Evolutionary conservation across 495 filamentous ascomycete genomes (phyloP).

Genomic region (Xylaria palmicola): DNA sequence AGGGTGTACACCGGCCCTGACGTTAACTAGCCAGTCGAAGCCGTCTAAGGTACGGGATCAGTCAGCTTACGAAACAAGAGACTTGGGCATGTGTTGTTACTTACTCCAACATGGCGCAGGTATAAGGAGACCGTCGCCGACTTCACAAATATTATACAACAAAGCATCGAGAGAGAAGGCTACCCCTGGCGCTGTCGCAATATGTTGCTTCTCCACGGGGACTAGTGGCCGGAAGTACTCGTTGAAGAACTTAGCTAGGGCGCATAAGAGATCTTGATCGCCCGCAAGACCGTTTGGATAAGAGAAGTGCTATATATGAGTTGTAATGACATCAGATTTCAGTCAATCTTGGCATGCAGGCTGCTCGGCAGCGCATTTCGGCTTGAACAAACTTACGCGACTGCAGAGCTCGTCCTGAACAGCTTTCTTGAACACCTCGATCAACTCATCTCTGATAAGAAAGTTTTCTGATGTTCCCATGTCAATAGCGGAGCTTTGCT

Average conservation of each 20-base stretch:
- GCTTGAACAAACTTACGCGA: neutral
- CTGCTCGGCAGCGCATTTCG: too few relatives aligned
- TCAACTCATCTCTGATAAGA: slow-evolving; percentile 28
- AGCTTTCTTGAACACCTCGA: slow-evolving; percentile 12
- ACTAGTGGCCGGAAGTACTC: neutral
- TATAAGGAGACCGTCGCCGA: slow-evolving; percentile 46
- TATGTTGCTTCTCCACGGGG: neutral
- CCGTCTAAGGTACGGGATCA: neutral
- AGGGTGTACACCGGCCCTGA: slow-evolving; percentile 36
- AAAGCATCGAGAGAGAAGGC: slow-evolving; percentile 37
- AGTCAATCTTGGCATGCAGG: neutral
- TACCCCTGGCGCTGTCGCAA: slow-evolving; percentile 36
- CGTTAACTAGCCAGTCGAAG: slow-evolving; percentile 27
- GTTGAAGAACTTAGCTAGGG: slow-evolving; percentile 34
- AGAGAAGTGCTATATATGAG: slow-evolving; percentile 26
- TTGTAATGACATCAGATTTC: neutral
- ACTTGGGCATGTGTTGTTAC: neutral
- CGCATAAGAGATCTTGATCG: slow-evolving; percentile 28
- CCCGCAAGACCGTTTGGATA: slow-evolving; percentile 31
- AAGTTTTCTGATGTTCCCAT: slow-evolving; percentile 35
- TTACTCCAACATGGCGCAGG: slow-evolving; percentile 35
- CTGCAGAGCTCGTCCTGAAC: neutral
- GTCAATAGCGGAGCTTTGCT: slow-evolving; percentile 20
- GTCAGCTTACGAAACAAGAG: neutral
- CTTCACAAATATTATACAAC: slow-evolving; percentile 42